Percentiles rank a stretch among this genome's conserved stretches.
Conservation (phyloP, 1,284 basidiomycete species). For the Apiotrichum akiyoshidainum region DNA sequence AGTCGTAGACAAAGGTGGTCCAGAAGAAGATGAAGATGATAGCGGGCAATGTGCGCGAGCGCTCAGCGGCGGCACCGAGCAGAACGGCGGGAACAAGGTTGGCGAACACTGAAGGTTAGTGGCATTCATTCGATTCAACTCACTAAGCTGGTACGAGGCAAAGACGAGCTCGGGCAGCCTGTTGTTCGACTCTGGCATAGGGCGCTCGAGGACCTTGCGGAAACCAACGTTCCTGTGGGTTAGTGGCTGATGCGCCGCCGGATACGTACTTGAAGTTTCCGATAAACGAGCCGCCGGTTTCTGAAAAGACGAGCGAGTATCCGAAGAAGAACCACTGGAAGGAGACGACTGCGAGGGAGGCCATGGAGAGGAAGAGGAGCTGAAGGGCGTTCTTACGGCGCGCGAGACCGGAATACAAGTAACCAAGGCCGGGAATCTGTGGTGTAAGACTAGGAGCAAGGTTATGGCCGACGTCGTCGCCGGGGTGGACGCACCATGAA, state of each 20-base stretch:
- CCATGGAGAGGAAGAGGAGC: constrained; percentile 56
- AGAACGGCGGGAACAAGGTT: constrained; percentile 56
- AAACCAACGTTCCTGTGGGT: constrained; percentile 53
- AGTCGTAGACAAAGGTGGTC: constrained; percentile 63
- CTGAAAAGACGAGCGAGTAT: constrained; percentile 76
- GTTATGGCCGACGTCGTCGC: too few relatives aligned
- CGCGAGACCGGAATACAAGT: constrained; percentile 83
- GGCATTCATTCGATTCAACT: constrained; percentile 15
- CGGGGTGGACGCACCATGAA: constrained; percentile 49
- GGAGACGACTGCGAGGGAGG: constrained; percentile 66
- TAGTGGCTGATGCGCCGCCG: not conserved
- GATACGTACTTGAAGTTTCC: constrained; percentile 56
- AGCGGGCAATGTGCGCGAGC: constrained; percentile 79
- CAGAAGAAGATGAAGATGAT: constrained; percentile 85
- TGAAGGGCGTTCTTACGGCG: constrained; percentile 61
- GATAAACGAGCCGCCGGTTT: constrained; percentile 61
- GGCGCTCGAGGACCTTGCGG: constrained; percentile 66
- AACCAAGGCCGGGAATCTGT: constrained; percentile 63
- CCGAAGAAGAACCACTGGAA: constrained; percentile 90
- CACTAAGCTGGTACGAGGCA: constrained; percentile 72
- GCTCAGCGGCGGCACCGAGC: constrained; percentile 71
- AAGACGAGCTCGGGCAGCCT: constrained; percentile 60
- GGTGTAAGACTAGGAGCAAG: constrained; percentile 2
- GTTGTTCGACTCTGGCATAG: constrained; percentile 64
- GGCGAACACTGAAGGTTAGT: constrained; percentile 42